Conservation (phyloP, 2,329 filamentous ascomycete genomes). For the Phyllosticta paracitricarpa region DNA sequence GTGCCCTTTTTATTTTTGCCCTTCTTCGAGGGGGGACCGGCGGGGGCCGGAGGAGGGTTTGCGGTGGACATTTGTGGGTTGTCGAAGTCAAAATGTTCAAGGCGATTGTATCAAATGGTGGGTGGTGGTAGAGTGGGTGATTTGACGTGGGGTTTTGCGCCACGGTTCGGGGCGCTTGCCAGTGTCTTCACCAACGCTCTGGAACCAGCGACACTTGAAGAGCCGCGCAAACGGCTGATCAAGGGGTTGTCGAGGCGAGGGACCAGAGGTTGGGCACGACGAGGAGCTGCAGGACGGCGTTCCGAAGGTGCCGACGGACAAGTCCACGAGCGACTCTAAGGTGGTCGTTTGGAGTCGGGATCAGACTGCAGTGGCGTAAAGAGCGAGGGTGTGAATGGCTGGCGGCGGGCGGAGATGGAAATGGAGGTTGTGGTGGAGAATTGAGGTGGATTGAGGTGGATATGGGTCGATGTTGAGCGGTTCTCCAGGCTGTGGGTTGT, state of each 20-base stretch:
- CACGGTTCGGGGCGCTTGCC: constrained; percentile 11
- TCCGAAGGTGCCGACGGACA: neutral
- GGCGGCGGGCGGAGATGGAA: neutral
- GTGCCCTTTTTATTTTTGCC: constrained; percentile 70
- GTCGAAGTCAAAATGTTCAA: neutral
- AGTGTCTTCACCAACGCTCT: neutral
- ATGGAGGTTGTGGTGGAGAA: neutral
- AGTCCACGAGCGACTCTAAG: neutral
- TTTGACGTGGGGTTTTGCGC: constrained; percentile 25
- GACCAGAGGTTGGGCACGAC: neutral
- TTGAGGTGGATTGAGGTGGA: neutral
- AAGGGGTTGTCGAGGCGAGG: neutral
- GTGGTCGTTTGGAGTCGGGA: neutral
- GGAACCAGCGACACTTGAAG: neutral
- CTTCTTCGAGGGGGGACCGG: constrained; percentile 53
- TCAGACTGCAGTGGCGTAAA: neutral
- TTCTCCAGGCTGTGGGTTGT: neutral
- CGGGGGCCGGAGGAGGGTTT: constrained; percentile 5
- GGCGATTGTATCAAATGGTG: neutral
- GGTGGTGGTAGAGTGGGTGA: neutral
- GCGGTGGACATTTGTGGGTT: neutral
- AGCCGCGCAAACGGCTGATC: neutral
- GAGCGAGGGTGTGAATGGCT: neutral
- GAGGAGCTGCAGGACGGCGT: neutral
- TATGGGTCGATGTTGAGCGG: neutral